Evolutionary conservation across 169 alveolate species (phyloP), one percentile per base, ranked within the genome.

Genomic region (Plasmodium gallinaceum): DNA sequence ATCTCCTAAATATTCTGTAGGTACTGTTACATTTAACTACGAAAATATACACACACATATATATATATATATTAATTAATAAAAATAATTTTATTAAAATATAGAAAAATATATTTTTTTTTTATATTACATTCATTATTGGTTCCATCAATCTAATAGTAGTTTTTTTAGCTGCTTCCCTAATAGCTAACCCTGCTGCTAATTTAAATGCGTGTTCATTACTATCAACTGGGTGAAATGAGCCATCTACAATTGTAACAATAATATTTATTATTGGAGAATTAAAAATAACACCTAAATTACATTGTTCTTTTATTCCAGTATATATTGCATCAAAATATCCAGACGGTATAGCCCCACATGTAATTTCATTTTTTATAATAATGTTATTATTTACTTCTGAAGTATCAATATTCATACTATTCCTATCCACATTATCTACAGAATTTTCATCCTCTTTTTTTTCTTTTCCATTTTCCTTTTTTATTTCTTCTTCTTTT

Each of bases 171-270:
- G 96, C 96, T 4, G 97, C 96, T 62, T 97, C 97, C 88, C 96
- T 90, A 39, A 95, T 48, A 0, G 97, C 97, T 83, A 91, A 57
- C 37, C 95, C 87, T 8, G 97, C 97, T 8, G 98, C 97, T 73
- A 95, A 92, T 73, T 94, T 95, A 91, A 97, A 97, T 18, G 98
- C 98, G 22, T 96, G 89, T 37, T 96, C 97, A 37, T 95, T 92
- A 83, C 97, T 94, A 75, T 96, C 98, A 37, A 96, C 98, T 12
- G 95, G 95, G 89, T 96, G 98, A 83, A 90, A 95, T 37, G 96
- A 88, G 0, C 98, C 98, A 75, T 96, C 97, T 58, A 89, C 91
- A 58, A 96, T 93, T 46, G 95, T 94, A n/a, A 93, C 93, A 58
- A 88, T 85, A 42, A 93, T 94, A 80, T 95, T 96, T 39, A 94